Evolutionary conservation across 768 basidiomycete genomes (phyloP).

Genomic region (Lactarius hatsudake): DNA sequence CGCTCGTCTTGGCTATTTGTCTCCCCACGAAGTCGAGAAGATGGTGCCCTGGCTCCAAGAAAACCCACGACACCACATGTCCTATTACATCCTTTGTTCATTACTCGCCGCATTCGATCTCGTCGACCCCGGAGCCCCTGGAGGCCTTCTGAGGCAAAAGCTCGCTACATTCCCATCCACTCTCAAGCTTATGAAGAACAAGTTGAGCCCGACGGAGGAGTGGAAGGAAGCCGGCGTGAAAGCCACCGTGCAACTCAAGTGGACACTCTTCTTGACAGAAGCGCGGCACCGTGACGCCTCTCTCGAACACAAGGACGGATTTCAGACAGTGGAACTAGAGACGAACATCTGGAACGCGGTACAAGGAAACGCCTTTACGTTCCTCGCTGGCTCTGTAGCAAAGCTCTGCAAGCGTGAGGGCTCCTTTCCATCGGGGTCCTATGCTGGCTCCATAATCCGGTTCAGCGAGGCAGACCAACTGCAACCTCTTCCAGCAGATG

Average conservation of each 20-base stretch:
- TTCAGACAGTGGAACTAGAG: constrained; percentile 77
- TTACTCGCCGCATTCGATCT: constrained; percentile 66
- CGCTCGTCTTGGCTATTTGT: constrained; percentile 59
- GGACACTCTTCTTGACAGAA: constrained; percentile 83
- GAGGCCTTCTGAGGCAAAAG: constrained; percentile 45
- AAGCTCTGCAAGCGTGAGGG: constrained; percentile 50
- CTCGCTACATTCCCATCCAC: constrained; percentile 48
- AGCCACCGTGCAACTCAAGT: constrained; percentile 74
- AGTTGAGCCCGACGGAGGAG: constrained; percentile 46
- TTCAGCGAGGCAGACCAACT: constrained; percentile 39
- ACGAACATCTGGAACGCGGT: constrained; percentile 80
- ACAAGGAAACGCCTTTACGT: constrained; percentile 77
- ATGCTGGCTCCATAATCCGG: constrained; percentile 29
- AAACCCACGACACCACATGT: constrained; percentile 65
- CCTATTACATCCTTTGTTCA: constrained; percentile 64
- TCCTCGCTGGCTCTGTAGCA: constrained; percentile 58
- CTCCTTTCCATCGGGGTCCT: constrained; percentile 31
- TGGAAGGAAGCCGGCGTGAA: constrained; percentile 76
- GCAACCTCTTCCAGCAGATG: constrained; percentile 41
- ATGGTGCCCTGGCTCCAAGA: constrained; percentile 69
- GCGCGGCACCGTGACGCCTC: constrained; percentile 64
- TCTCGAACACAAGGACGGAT: constrained; percentile 61
- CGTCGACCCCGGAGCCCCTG: constrained; percentile 49
- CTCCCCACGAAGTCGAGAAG: constrained; percentile 55
- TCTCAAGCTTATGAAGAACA: constrained; percentile 58